Evolutionary conservation across 768 basidiomycete genomes (phyloP).

Genomic region (Candolleomyces eurysporus): DNA sequence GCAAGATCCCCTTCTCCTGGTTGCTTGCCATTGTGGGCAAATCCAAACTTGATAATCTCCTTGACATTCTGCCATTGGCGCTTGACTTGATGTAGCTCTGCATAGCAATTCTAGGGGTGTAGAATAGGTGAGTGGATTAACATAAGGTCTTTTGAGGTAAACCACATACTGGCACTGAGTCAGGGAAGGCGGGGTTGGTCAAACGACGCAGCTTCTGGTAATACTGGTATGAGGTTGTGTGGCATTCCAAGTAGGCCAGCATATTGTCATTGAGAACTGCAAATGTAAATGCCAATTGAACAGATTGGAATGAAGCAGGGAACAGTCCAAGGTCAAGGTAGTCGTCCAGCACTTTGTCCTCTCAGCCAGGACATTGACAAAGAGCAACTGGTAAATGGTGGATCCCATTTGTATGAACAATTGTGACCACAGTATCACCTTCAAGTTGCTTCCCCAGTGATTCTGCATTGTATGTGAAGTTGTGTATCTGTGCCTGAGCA

Average conservation of each 20-base stretch:
- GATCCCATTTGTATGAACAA: conserved; percentile 16
- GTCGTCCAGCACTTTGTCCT: conserved; percentile 2
- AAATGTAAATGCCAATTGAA: conserved; percentile 15
- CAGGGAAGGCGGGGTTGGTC: conserved; percentile 14
- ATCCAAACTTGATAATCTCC: conserved; percentile 14
- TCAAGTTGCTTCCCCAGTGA: not conserved
- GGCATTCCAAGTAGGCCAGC: conserved; percentile 15
- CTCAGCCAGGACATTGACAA: not conserved
- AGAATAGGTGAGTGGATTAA: not conserved
- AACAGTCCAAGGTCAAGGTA: conserved; percentile 10
- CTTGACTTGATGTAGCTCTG: conserved; percentile 11
- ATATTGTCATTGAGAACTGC: conserved; percentile 13
- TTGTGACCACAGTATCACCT: not conserved
- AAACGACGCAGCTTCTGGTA: conserved; percentile 13
- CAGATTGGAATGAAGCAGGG: conserved; percentile 12
- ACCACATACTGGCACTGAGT: conserved; percentile 7
- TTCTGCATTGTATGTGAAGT: not conserved
- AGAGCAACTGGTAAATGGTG: conserved; percentile 11
- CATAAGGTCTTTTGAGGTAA: too few relatives aligned
- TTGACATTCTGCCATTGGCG: conserved; percentile 16
- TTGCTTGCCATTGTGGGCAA: not conserved
- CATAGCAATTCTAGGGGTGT: conserved; percentile 10
- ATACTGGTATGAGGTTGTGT: too few relatives aligned
- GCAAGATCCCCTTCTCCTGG: conserved; percentile 9
- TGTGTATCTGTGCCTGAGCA: too few relatives aligned